Conservation (phyloP, 371 early-diverging fungal genomes). For the Actinomortierella wolfii region DNA sequence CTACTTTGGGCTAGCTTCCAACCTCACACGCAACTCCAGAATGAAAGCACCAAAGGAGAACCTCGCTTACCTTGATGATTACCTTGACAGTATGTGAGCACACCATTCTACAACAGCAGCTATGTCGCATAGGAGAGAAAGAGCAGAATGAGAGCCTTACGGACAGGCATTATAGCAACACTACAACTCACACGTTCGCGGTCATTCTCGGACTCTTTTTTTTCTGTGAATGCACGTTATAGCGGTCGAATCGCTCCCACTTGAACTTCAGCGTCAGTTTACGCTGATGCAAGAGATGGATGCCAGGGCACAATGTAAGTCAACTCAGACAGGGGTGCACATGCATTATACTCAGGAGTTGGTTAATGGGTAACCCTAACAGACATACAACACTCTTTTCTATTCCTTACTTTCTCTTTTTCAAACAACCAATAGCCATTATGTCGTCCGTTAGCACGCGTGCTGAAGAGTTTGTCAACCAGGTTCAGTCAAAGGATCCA, state of each 20-base stretch:
- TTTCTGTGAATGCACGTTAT: constrained; percentile 1
- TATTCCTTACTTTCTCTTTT: not conserved
- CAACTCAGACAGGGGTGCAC: not conserved
- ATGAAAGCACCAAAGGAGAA: constrained; percentile 38
- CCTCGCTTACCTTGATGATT: constrained; percentile 81
- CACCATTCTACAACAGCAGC: not conserved
- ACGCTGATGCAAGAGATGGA: constrained; percentile 90
- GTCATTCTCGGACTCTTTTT: not conserved
- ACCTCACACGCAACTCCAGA: too few species aligned
- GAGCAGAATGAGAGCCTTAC: not conserved
- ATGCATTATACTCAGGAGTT: not conserved
- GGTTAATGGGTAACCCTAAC: not conserved
- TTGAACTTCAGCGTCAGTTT: constrained; percentile 89
- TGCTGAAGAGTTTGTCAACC: constrained; percentile 61
- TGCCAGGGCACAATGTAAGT: constrained; percentile 78
- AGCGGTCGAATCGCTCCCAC: constrained; percentile 90
- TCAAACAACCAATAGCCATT: constrained; percentile 47
- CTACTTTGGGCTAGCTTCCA: too few species aligned
- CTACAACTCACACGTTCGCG: not conserved
- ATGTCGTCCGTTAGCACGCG: constrained; percentile 64
- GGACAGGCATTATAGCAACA: not conserved
- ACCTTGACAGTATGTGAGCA: constrained; percentile 79
- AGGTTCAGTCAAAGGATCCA: constrained; percentile 51
- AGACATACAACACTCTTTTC: not conserved
- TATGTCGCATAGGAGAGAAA: not conserved